A percentile compares a stretch with the other conserved stretches of the same genome.
Conservation (phyloP, 2,329 filamentous ascomycete species). For the Cladosporium phlei region DNA sequence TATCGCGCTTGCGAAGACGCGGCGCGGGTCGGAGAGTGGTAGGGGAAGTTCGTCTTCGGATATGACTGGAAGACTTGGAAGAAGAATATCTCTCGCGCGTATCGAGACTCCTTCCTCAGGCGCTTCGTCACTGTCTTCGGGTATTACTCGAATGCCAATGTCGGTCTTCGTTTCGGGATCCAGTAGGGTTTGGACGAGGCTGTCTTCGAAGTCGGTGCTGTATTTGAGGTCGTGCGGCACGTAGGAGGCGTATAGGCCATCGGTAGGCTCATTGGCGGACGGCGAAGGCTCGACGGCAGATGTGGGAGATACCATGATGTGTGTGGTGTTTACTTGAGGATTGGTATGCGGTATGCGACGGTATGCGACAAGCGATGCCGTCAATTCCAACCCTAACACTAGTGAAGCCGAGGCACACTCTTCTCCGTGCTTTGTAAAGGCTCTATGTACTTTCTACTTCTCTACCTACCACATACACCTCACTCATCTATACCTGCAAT, state of each 20-base stretch:
- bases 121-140: slow-evolving; percentile 25
- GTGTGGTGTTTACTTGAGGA: no score
- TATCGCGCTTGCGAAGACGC: slow-evolving; percentile 39
- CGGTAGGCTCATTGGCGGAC: neutral
- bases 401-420: no score
- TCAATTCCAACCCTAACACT: no score
- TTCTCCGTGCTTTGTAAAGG: no score
- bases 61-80: slow-evolving; percentile 26
- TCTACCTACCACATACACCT: no score
- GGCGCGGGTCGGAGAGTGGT: slow-evolving; percentile 38
- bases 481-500: no score
- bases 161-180: slow-evolving; percentile 22
- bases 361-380: no score
- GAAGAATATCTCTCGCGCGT: slow-evolving; percentile 24
- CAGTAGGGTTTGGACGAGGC: slow-evolving; percentile 38
- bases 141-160: slow-evolving; percentile 25
- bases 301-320: slow-evolving; percentile 7
- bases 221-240: slow-evolving; percentile 42
- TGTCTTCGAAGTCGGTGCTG: slow-evolving; percentile 42
- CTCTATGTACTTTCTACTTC: no score
- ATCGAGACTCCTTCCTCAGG: slow-evolving; percentile 25
- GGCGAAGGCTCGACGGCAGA: neutral
- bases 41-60: slow-evolving; percentile 37
- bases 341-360: no score
- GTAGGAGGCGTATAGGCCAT: slow-evolving; percentile 34